Evolutionary conservation across 1,284 basidiomycete genomes (phyloP).

Genomic region (Acaromyces ingoldii): DNA sequence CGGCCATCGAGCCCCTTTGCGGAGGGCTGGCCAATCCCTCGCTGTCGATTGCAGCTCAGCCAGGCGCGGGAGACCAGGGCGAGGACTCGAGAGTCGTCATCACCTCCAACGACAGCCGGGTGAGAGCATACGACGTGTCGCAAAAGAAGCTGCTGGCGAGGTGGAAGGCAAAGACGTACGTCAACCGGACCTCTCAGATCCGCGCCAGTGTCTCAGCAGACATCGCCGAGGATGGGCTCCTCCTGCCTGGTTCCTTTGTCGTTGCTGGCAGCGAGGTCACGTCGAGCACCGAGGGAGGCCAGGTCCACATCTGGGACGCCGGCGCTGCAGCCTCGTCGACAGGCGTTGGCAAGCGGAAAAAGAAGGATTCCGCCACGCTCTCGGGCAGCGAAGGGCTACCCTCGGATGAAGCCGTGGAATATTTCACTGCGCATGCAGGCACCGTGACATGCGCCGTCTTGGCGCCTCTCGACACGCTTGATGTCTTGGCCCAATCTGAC

Average conservation of each 20-base stretch:
- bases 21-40: conserved; percentile 12
- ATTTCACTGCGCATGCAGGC: conserved; percentile 23
- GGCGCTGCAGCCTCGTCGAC: conserved; percentile 10
- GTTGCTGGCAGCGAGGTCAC: conserved; percentile 50
- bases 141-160: conserved; percentile 33
- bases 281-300: conserved; percentile 12
- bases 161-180: conserved; percentile 28
- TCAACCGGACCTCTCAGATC: conserved; percentile 46
- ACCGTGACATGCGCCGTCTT: conserved; percentile 33
- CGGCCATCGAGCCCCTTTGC: conserved; percentile 42
- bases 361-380: not conserved
- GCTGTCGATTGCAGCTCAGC: too few relatives aligned
- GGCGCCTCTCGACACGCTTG: conserved; percentile 21
- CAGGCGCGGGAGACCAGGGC: not conserved
- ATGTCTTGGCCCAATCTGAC: conserved; percentile 13
- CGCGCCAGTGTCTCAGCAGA: conserved; percentile 47
- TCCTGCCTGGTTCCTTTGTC: conserved; percentile 44
- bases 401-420: conserved; percentile 11
- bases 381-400: not conserved
- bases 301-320: conserved; percentile 42
- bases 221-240: too few relatives aligned
- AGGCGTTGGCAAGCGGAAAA: not conserved
- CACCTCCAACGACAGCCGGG: conserved; percentile 52
- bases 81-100: conserved; percentile 46
- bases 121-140: conserved; percentile 48